Evolutionary conservation across 2,329 filamentous ascomycete genomes (phyloP).

Genomic region (Phaeophleospora eucalypticola): DNA sequence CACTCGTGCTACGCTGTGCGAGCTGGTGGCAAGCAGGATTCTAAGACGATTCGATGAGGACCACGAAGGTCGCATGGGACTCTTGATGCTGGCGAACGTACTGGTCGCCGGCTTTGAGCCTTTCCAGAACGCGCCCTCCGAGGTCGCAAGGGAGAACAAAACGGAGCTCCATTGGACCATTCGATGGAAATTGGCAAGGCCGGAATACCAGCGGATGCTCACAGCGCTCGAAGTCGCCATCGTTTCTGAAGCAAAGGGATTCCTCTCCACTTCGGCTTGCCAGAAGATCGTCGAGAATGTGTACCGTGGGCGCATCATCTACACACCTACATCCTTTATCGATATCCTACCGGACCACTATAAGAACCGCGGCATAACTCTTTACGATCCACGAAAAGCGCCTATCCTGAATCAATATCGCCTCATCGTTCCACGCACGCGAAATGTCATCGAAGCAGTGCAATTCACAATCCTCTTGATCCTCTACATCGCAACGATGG

Average conservation of each 20-base stretch:
- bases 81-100: constrained; percentile 72
- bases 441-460: constrained; percentile 68
- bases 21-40: constrained; percentile 73
- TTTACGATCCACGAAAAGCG: constrained; percentile 73
- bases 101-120: constrained; percentile 80
- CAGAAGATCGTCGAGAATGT: constrained; percentile 80
- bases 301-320: constrained; percentile 74
- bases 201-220: constrained; percentile 56
- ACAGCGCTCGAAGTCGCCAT: constrained; percentile 81
- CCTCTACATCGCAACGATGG: constrained; percentile 71
- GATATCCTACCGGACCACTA: constrained; percentile 83
- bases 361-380: constrained; percentile 74
- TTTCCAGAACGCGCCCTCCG: constrained; percentile 73
- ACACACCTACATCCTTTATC: constrained; percentile 76
- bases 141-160: constrained; percentile 58
- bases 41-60: constrained; percentile 75
- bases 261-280: constrained; percentile 71
- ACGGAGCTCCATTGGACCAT: constrained; percentile 43
- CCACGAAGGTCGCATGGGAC: constrained; percentile 63
- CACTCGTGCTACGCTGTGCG: constrained; percentile 73
- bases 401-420: constrained; percentile 81
- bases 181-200: constrained; percentile 37
- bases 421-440: constrained; percentile 72
- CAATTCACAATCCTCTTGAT: constrained; percentile 68
- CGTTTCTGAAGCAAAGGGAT: constrained; percentile 73